Evolutionary conservation across 2,329 filamentous ascomycete species (phyloP), one percentile per base, ranked within the genome.

Genomic region (Albifimbria verrucaria): DNA sequence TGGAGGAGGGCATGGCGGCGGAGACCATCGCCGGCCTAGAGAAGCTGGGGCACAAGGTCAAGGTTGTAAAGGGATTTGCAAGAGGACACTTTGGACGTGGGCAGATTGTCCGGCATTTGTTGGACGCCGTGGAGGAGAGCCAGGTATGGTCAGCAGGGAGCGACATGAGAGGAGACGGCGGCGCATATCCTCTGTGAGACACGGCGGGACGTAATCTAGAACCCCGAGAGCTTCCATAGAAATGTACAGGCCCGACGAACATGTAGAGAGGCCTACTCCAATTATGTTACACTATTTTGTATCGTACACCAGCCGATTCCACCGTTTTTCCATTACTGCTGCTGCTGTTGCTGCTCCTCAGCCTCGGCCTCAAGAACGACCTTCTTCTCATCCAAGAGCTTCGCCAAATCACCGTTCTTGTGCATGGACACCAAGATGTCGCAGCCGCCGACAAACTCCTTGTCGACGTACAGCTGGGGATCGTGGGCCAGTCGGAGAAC

Each of bases 401-500:
- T 95, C 9, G 92, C 90, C 65, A 99, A 76, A 62, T 95, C 92
- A 24, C 94, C 94, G 67, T 90, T 95, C 75, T 97, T 90, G 76
- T 97, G 93, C 94, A 99, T 97, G 2, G 88, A 89, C 70, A 97
- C 88, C 63, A 99, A 73, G 59, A 99, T 99, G 72, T 99, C 94
- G 70, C 92, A 97, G n/a, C 94, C 94, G 52, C 94, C 94, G 46
- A 99, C 80, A 69, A 99, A 99, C 70, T 99, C 93, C 76, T 93
- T 93, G 58, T 95, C 85, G 49, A 99, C 80, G 73, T 97, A 99
- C 18, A 99, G 81, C 73, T 99, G 94, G 7, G 94, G 69, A 99
- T 97, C 20, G 94, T 99, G 15, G 94, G 94, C 94, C 94, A 99
- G 69, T 97, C 94, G 2, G 92, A 96, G 79, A 94, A 99, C 75